Evolutionary conservation across 2,329 filamentous ascomycete species (phyloP).

Genomic region (Hortaea sp.): DNA sequence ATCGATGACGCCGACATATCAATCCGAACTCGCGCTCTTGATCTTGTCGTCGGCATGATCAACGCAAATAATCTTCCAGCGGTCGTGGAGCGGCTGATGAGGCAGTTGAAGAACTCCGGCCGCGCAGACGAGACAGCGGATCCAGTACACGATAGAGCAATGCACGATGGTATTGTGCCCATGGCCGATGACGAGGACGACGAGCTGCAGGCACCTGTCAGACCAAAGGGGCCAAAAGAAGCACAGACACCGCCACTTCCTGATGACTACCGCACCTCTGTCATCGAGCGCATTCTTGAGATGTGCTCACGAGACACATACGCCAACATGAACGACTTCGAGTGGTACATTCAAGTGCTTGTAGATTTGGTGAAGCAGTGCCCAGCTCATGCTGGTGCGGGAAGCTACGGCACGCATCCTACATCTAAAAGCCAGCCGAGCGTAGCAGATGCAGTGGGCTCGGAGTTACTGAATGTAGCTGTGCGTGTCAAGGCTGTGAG

Average conservation of each 20-base stretch:
- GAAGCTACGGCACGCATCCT: constrained; percentile 8
- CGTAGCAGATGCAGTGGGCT: constrained; percentile 64
- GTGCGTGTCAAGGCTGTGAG: constrained; percentile 84
- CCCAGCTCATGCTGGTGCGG: constrained; percentile 36
- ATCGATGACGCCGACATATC: constrained; percentile 94
- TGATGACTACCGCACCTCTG: constrained; percentile 74
- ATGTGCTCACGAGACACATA: constrained; percentile 92
- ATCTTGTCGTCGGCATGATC: constrained; percentile 90
- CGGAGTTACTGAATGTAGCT: constrained; percentile 79
- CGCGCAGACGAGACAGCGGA: constrained; percentile 41
- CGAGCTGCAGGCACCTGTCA: constrained; percentile 46
- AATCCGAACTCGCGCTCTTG: constrained; percentile 83
- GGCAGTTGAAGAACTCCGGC: constrained; percentile 63
- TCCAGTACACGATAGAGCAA: constrained; percentile 37
- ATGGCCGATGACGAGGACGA: constrained; percentile 49
- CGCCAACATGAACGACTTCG: constrained; percentile 75
- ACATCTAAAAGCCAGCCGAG: constrained; percentile 18
- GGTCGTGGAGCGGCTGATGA: constrained; percentile 78
- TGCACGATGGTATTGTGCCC: constrained; percentile 34
- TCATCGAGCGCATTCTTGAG: constrained; percentile 70
- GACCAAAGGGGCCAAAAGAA: constrained; percentile 39
- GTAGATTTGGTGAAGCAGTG: constrained; percentile 69
- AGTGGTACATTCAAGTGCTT: constrained; percentile 92
- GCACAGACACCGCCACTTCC: constrained; percentile 55
- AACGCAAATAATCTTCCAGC: constrained; percentile 72